A percentile compares a stretch with the other conserved stretches of the same genome.
Conservation (phyloP, 1,139 yeast genomes). For the Magnusiomyces fungicola region DNA sequence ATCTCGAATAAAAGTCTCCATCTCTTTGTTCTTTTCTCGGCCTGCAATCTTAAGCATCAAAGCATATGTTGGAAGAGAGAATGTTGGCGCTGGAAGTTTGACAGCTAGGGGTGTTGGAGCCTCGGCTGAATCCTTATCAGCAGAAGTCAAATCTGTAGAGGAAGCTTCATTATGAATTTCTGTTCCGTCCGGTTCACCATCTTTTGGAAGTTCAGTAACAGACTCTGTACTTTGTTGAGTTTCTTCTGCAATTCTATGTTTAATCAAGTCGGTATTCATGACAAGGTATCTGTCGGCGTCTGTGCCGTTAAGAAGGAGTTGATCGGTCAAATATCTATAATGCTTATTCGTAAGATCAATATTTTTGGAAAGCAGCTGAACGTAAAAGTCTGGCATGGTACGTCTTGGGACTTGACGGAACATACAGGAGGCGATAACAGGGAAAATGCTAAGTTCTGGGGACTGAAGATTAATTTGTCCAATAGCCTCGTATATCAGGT, state of each 20-base stretch:
- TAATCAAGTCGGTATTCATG: constrained; percentile 18
- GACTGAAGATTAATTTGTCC: constrained; percentile 14
- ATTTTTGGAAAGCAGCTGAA: constrained; percentile 18
- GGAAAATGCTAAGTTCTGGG: constrained; percentile 15
- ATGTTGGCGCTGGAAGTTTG: background rate
- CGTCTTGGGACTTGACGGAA: constrained; percentile 17
- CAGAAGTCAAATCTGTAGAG: too few relatives aligned
- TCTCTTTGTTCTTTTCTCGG: background rate
- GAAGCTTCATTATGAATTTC: too few relatives aligned
- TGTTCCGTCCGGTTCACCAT: too few relatives aligned
- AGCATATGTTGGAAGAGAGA: background rate
- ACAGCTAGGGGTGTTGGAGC: too few relatives aligned
- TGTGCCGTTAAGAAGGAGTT: constrained; percentile 16
- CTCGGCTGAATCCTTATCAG: too few relatives aligned
- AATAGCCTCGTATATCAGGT: constrained; percentile 16
- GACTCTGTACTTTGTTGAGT: constrained; percentile 1
- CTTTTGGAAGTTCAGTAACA: constrained; percentile 8
- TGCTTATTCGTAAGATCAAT: constrained; percentile 15
- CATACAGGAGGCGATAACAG: constrained; percentile 18
- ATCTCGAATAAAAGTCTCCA: constrained; percentile 14
- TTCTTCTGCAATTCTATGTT: background rate
- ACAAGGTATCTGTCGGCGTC: constrained; percentile 21
- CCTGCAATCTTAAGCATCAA: background rate
- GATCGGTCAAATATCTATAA: constrained; percentile 11
- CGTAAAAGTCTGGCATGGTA: constrained; percentile 18